Conservation (phyloP, 2,329 filamentous ascomycete species). For the Penicillium capsulatum region DNA sequence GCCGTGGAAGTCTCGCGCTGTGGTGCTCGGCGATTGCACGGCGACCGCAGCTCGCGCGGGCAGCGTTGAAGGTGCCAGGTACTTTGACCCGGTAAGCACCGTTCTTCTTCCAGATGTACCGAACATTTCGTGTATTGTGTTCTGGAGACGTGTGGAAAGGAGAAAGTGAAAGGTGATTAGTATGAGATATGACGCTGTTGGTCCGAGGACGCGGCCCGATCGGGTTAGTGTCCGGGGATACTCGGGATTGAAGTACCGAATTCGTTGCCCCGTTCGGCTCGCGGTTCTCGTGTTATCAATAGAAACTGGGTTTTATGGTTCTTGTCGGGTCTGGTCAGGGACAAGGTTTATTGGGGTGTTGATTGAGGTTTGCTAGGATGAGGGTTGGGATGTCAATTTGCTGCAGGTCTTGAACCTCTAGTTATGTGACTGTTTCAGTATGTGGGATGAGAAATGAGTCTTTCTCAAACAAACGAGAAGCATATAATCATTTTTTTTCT, state of each 20-base stretch:
- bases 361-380: too few relatives aligned
- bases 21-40: conserved; percentile 11
- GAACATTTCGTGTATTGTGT: conserved; percentile 10
- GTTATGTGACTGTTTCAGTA: too few relatives aligned
- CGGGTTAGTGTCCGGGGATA: conserved; percentile 26
- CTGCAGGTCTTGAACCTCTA: too few relatives aligned
- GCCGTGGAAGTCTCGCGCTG: conserved; percentile 26
- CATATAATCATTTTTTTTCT: too few relatives aligned
- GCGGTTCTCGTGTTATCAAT: too few relatives aligned
- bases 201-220: conserved; percentile 16
- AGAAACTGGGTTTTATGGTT: too few relatives aligned
- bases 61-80: conserved; percentile 9
- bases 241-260: conserved; percentile 16
- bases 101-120: conserved; percentile 19
- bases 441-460: too few relatives aligned
- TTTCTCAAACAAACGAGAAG: too few relatives aligned
- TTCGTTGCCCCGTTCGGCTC: conserved; percentile 1
- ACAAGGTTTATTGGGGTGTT: too few relatives aligned
- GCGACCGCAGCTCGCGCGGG: conserved; percentile 12
- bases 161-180: conserved; percentile 5
- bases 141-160: not conserved
- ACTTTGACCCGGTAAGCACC: conserved; percentile 19
- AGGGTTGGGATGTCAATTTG: too few relatives aligned
- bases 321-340: too few relatives aligned
- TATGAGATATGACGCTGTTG: conserved; percentile 16